Base-by-base conservation (phyloP, 2,329 filamentous ascomycete genomes). In the Sphaerulina populicola region DNA sequence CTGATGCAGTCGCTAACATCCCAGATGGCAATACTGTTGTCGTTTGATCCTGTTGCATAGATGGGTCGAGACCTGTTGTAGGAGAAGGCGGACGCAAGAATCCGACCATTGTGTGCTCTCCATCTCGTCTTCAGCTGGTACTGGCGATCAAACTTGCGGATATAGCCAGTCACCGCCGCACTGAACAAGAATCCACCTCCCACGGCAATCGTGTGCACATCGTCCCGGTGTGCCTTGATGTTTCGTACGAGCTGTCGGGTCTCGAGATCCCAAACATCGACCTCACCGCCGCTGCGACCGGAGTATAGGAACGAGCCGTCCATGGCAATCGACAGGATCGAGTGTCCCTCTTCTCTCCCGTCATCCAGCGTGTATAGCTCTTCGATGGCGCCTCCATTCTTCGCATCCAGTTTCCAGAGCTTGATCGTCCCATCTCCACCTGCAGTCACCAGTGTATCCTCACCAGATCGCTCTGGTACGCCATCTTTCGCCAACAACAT, bases 211-310 rank as follows among this genome's bases (percentile, higher is more conserved):
- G 88, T 85, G 75, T 94, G 88, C 44, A 97, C 80, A 66, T 97
- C 88, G 39, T 83, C 83, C 31, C 80, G 80, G 60, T 89, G 85
- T 0, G 85, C 82, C 64, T 86, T 89, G 64, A 98, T 85, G 14
- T 88, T 89, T 51, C 93, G 79, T 40, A 98, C 77, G 44, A 93
- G 83, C 69, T 98, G 93, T 48, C 85, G 83, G 0, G 93, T 97
- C 65, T 97, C 91, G 11, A 98, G 76, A 66, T 98, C 94, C 91
- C 94, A 98, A 9, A 98, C 80, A 66, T 97, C 91, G 53, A 98
- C 81, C 45, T 94, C 80, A 18, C 93, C 94, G 36, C 87, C 83
- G 1, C 89, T 79, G 60, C 94, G 86, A 42, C 93, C 93, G 53
- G 86, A 88, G 65, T 97, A 98, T 4, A 98, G 76, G 58, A 98